These are phyloP conservation scores for Stipa capillata DNA, from an alignment of 176 grass and related monocot species.

Conservation along the genomic window DNA sequence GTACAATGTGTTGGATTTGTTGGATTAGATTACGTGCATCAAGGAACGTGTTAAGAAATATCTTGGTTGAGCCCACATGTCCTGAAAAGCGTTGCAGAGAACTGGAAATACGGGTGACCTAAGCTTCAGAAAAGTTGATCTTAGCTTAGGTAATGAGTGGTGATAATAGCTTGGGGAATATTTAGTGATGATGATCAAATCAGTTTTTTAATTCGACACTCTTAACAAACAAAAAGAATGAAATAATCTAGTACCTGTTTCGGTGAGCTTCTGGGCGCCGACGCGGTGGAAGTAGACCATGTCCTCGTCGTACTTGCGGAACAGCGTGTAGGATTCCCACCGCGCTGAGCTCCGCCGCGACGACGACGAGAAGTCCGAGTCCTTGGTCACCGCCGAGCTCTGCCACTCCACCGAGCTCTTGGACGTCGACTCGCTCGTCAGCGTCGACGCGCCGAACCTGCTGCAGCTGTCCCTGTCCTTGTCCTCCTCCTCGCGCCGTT, in stretches of 20 bases:
- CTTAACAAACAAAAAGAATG: neutral
- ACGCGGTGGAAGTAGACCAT: conserved; percentile 92
- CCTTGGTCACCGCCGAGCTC: conserved; percentile 70
- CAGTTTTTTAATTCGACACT: too few species aligned
- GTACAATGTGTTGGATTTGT: neutral
- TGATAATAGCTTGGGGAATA: neutral
- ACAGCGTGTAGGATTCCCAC: conserved; percentile 85
- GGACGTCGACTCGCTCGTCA: conserved; percentile 88
- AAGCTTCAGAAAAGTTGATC: conserved; percentile 12
- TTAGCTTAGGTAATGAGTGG: conserved; percentile 29
- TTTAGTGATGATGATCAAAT: neutral
- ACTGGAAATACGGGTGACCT: neutral
- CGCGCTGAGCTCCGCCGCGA: conserved; percentile 80
- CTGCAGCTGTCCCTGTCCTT: too few species aligned
- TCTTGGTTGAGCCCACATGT: conserved; percentile 26
- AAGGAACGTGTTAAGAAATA: neutral
- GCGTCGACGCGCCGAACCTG: conserved; percentile 40
- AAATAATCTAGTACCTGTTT: conserved; percentile 43
- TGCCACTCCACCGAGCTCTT: conserved; percentile 97
- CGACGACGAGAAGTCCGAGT: conserved; percentile 94
- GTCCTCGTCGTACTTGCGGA: conserved; percentile 92
- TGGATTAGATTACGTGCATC: neutral
- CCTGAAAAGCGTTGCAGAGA: conserved; percentile 15
- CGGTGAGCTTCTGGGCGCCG: conserved; percentile 80
- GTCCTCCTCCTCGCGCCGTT: too few species aligned